Evolutionary conservation across 805 yeast genomes (phyloP).

Genomic region (Wickerhamiella azymoides): DNA sequence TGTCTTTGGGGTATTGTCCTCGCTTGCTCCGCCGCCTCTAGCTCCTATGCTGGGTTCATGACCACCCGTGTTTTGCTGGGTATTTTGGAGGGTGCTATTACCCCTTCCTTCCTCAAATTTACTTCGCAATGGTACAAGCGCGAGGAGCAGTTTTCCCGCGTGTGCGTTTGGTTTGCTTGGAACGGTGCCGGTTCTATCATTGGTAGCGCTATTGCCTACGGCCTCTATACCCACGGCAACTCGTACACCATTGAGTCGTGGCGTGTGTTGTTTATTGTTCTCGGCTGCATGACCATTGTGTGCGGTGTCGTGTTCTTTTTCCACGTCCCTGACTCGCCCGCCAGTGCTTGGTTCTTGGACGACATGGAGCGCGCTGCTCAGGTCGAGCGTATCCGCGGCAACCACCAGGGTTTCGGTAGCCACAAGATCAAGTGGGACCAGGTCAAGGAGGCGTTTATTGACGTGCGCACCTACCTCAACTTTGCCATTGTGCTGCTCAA

Average conservation of each 20-base stretch:
- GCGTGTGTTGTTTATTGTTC: constrained; percentile 42
- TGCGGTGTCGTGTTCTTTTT: constrained; percentile 19
- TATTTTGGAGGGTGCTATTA: constrained; percentile 36
- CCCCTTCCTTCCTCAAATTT: constrained; percentile 43
- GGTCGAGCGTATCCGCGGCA: constrained; percentile 39
- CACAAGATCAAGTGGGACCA: constrained; percentile 39
- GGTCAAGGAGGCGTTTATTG: constrained; percentile 36
- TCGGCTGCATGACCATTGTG: constrained; percentile 41
- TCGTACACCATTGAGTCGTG: constrained; percentile 29
- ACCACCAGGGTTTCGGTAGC: constrained; percentile 46
- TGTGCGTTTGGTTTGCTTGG: constrained; percentile 31
- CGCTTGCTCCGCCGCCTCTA: constrained; percentile 32
- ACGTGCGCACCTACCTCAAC: constrained; percentile 36
- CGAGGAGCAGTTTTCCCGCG: constrained; percentile 33
- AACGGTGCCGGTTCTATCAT: constrained; percentile 33
- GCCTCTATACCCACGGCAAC: constrained; percentile 21
- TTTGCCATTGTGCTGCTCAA: constrained; percentile 30
- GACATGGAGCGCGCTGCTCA: constrained; percentile 35
- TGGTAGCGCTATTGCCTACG: constrained; percentile 39
- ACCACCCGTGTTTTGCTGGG: constrained; percentile 37
- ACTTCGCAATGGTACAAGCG: constrained; percentile 46
- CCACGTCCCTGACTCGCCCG: constrained; percentile 40
- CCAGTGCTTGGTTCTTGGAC: constrained; percentile 32
- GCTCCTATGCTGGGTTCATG: constrained; percentile 33
- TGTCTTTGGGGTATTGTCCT: constrained; percentile 36